Evolutionary conservation across 202 grass and related monocot species (phyloP).

Genomic region (Thinopyrum obtusiflorum): DNA sequence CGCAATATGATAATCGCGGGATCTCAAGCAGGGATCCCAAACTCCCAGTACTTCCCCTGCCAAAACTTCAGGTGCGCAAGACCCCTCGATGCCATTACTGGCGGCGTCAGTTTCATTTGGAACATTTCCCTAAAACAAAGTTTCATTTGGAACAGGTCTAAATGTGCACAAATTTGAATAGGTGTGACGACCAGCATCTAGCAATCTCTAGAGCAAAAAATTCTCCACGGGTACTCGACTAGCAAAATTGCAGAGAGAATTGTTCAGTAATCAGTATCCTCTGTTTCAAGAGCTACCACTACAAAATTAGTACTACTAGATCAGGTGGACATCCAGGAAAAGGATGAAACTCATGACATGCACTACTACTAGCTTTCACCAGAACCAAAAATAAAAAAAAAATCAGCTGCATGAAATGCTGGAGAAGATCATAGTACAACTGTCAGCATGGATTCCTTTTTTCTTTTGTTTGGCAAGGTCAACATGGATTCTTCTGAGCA

Average conservation of each 20-base stretch:
- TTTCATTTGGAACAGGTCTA: not conserved
- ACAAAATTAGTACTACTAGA: not conserved
- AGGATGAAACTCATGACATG: not conserved
- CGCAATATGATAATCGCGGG: not conserved
- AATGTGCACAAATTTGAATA: not conserved
- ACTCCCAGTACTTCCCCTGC: not conserved
- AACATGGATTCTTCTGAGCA: not conserved
- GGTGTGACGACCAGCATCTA: not conserved
- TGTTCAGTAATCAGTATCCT: not conserved
- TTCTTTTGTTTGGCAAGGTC: too few relatives aligned
- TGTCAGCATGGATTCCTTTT: not conserved
- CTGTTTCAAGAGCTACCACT: not conserved
- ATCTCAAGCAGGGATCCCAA: not conserved
- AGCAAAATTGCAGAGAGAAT: not conserved
- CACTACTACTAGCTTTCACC: not conserved
- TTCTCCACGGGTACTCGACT: not conserved
- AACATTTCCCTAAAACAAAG: not conserved
- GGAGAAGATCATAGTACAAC: not conserved
- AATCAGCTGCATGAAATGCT: not conserved
- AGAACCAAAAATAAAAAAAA: not conserved
- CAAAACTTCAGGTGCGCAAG: not conserved
- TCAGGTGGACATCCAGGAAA: not conserved
- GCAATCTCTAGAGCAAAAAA: not conserved
- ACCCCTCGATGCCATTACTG: not conserved
- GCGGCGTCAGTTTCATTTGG: not conserved